Conservation (phyloP, 495 filamentous ascomycete genomes). For the Xylona heveae region DNA sequence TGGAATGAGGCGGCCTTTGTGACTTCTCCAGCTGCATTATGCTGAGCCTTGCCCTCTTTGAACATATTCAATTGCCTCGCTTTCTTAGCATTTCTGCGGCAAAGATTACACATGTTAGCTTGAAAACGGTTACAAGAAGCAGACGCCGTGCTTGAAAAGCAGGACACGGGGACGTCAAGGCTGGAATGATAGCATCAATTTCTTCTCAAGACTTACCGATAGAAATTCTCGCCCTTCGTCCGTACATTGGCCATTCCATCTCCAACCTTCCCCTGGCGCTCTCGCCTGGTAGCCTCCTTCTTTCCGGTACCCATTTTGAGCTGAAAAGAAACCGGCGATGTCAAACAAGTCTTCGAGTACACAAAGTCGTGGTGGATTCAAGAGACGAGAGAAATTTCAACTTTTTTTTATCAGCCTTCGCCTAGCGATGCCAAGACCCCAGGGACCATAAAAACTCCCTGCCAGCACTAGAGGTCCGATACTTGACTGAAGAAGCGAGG, state of each 20-base stretch:
- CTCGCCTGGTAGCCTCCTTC: constrained; percentile 69
- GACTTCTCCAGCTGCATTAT: constrained; percentile 57
- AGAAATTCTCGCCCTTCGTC: constrained; percentile 91
- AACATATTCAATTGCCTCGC: constrained; percentile 68
- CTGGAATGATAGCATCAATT: background rate
- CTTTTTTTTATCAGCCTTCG: no score
- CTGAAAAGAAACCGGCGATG: no score
- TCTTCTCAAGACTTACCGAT: constrained; percentile 27
- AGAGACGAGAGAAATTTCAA: no score
- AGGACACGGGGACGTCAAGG: constrained; percentile 1
- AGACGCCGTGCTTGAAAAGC: background rate
- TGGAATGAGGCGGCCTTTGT: constrained; percentile 72
- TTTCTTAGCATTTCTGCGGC: constrained; percentile 52
- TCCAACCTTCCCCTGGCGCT: constrained; percentile 56
- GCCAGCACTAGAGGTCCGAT: no score
- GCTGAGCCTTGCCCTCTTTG: constrained; percentile 58
- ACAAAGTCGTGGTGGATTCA: no score
- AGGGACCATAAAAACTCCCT: no score
- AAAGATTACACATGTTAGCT: background rate
- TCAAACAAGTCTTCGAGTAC: no score
- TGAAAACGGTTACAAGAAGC: background rate
- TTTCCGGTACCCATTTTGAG: constrained; percentile 82
- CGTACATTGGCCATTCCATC: constrained; percentile 83
- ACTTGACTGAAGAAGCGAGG: no score
- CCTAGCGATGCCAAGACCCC: no score